Base-by-base conservation (phyloP, 495 filamentous ascomycete genomes). In the Penicillium bialowiezense region DNA sequence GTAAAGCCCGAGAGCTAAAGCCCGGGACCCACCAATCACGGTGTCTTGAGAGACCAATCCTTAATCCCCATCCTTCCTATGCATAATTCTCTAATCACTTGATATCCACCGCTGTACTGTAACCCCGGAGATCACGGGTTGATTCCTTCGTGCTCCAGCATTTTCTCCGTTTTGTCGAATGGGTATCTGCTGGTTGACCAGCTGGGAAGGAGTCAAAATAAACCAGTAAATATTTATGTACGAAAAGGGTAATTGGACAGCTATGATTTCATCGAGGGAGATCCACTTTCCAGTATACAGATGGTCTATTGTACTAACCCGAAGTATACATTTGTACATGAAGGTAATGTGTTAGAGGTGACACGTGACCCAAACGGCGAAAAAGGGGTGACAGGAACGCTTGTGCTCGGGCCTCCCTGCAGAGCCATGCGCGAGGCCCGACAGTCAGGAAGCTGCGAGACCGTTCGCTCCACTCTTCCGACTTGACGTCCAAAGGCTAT, bases 371-470 rank as follows among this genome's bases (percentile, higher is more conserved):
- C 41, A 29, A 40, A 42, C 42, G 31, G 17, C 44, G 14, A 26
- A 49, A 35, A 36, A 18, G 43, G 41, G 36, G 46, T 41, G 24
- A 43, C 38, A 44, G 55, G 42, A 47, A 55, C 44, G 48, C 44
- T 32, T 36, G 48, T 53, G 59, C 56, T 59, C 53, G 53, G 63
- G 29, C 65, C 65, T 23, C 42, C 52, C 53, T 56, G 57, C 56
- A 63, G 56, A 59, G 60, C 59, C 43, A 45, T 45, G 43, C 42
- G 43, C 17, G 40, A 59, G 62, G 64, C 68, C 68, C 68, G 66
- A 68, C 68, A 71, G 58, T 62, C 60, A 68, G 68, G 68, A 71
- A 66, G 62, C 54, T 68, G 64, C 65, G 68, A 67, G 60, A 58
- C 65, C 68, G 68, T 71, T 71, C 68, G 65, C 58, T 71, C 65